Conservation (phyloP, 1,284 basidiomycete genomes). For the Meira miltonrushii region DNA sequence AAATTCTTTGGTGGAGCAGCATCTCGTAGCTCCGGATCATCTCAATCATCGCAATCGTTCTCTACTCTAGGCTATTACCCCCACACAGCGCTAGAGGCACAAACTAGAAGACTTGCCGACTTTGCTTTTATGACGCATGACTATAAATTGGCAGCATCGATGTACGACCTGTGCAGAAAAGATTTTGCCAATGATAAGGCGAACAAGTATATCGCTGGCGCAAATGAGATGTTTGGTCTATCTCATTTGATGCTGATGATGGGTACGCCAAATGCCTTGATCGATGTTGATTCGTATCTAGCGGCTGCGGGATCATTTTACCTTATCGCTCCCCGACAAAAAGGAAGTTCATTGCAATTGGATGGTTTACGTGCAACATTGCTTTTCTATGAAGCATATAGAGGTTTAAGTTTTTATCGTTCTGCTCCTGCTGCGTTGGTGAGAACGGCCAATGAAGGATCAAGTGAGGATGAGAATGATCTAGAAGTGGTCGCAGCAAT, state of each 20-base stretch:
- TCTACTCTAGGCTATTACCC: constrained; percentile 52
- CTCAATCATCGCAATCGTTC: not conserved
- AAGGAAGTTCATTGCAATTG: constrained; percentile 13
- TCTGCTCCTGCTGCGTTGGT: constrained; percentile 32
- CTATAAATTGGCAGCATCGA: constrained; percentile 71
- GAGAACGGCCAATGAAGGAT: constrained; percentile 23
- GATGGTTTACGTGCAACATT: constrained; percentile 36
- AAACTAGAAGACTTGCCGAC: constrained; percentile 72
- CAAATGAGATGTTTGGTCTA: constrained; percentile 48
- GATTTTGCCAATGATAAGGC: constrained; percentile 50
- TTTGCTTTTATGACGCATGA: constrained; percentile 90
- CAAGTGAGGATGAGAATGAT: constrained; percentile 12
- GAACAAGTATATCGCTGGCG: constrained; percentile 32
- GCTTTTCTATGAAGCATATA: constrained; percentile 42
- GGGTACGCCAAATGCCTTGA: constrained; percentile 18
- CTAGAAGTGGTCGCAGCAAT: constrained; percentile 58
- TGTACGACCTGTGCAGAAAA: constrained; percentile 75
- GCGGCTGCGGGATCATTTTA: constrained; percentile 23
- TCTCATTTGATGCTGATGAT: constrained; percentile 38
- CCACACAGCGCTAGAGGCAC: constrained; percentile 54
- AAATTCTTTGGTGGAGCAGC: constrained; percentile 55
- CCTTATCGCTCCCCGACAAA: not conserved
- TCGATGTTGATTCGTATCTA: constrained; percentile 38
- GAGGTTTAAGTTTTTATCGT: constrained; percentile 20
- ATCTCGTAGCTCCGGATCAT: not conserved